Evolutionary conservation across 331 rosid genomes (phyloP), one percentile per base, ranked within the genome.

Genomic region (Rhamnella rubrinervis): DNA sequence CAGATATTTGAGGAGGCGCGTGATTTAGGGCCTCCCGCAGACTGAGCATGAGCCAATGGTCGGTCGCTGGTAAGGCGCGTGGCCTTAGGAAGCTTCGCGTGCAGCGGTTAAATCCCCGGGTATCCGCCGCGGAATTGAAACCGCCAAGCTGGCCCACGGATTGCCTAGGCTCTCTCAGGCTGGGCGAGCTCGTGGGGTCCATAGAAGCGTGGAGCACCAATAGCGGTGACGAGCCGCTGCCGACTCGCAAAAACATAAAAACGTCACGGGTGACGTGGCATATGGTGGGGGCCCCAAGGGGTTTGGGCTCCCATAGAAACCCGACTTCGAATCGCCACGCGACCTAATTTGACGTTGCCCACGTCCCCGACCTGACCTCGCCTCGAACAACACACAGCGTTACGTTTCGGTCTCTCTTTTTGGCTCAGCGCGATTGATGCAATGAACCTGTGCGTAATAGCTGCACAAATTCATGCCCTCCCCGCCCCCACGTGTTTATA

Each of bases 261-360:
- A 31, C 40, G 55, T 72, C 58, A 31, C 8, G 3, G 60, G 11
- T 55, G 71, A 53, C 60, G 28, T 51, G 46, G 15, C 23, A 26
- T 5, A 17, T 12, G 7, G 2, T 39, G 20, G 25, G 11, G 35
- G 10, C 47, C 20, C 9, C n/a, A n/a, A 41, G 10, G 49, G 49
- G 16, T 44, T 31, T 31, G 35, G 35, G 35, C 4, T 31, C 49
- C 0, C 49, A 15, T 44, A 8, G 2, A 4, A 10, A 58, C 4
- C 38, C 84, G 76, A 72, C 25, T 68, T 78, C 84, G 85, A 39
- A 21, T 72, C 85, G 85, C 88, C 88, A 81, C 88, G 79, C 79
- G 70, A 65, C 64, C 31, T 1, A 7, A 11, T 1, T 4, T 11
- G 60, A 31, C 55, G 56, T 21, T 10, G 26, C 41, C n/a, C 39